Base-by-base conservation (phyloP, 352 stramenopile species). In the Phytophthora sansomeana region DNA sequence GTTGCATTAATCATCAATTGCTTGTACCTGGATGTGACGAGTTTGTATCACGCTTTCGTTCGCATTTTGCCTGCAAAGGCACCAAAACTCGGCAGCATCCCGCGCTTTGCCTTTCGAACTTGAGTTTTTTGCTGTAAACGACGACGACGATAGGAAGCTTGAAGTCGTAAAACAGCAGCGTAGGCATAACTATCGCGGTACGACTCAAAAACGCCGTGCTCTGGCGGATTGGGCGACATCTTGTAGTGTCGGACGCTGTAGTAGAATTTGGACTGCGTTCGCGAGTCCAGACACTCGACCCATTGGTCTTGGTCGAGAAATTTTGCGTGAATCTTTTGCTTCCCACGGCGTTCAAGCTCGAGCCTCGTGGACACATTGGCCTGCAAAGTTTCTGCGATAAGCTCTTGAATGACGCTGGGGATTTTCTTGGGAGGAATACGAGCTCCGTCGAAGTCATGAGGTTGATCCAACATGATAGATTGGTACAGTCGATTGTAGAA, bases 401-500 rank as follows among this genome's bases (percentile, higher is more conserved):
- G 74, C 41, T 87, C 58, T 55, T 68, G 57, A 21, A 89, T 63
- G n/a, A 82, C 69, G 9, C 7, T 67, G 0, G 83, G 80, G 44
- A 92, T 82, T n/a, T 59, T 74, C 6, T 70, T 78, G 1, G 43
- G 63, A 5, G 39, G 5, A 19, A 67, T 32, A 24, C 65, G 64
- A 6, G 52, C 71, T 14, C 81, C 83, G 44, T 92, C 83, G 70
- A 91, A 92, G 54, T 90, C 80, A 0, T 67, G 17, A 0, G 83
- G 83, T 28, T 46, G 51, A 14, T 83, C 66, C 6, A 92, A 62
- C 11, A 64, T 67, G 33, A 87, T 67, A 1, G 60, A 58, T 28
- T 90, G 82, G 5, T 74, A 28, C 50, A 90, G 29, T 0, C 83
- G 83, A 43, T 92, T 90, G 72, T 90, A 92, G 29, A 75, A 92